Base-by-base conservation (phyloP, 495 filamentous ascomycete genomes). In the Opeltia flavorubescens region DNA sequence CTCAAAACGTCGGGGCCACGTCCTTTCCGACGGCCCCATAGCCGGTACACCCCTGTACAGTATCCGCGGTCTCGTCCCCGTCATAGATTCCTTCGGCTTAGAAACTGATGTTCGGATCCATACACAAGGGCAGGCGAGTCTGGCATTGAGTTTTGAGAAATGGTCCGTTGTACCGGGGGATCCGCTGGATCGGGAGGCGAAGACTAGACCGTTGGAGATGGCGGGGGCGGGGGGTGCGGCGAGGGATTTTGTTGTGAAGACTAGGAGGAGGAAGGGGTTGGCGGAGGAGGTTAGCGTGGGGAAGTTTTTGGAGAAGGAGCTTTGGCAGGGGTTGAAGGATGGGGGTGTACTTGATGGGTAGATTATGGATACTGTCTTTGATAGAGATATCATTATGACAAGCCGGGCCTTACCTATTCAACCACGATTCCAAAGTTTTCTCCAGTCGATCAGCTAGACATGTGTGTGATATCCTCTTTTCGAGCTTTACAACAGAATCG, bases 151-250 rank as follows among this genome's bases (percentile, higher is more conserved):
- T 1, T 98, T 98, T 63, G 91, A 98, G 55, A 78, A 86, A 33
- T 98, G 91, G 91, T 84, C 71, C 51, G 83, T 95, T 44, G 88
- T 98, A 3, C 91, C 91, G 3, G 91, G 91, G 40, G 93, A 98
- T 59, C 91, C 91, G 21, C 69, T 98, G 7, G 93, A 98, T 57
- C 82, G 80, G 53, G 84, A 89, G 27, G n/a, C 86, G 31, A 81
- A 87, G 51, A 64, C 88, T 28, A 72, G 84, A 36, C 85, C 87
- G 24, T 64, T 98, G 49, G 88, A 96, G 66, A 87, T 85, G 54
- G 91, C 93, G 4, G 68, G 70, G 31, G 83, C 84, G 49, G 82
- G 84, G 71, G 86, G 81, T 5, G 94, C 87, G 44, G 91, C 91
- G 1, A 72, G 91, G 44, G 91, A 98, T 60, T 95, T 98, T 64